phyloP scores from a whole-genome alignment of 345 rosid genomes.

The Eucalyptus curtisii region DNA sequence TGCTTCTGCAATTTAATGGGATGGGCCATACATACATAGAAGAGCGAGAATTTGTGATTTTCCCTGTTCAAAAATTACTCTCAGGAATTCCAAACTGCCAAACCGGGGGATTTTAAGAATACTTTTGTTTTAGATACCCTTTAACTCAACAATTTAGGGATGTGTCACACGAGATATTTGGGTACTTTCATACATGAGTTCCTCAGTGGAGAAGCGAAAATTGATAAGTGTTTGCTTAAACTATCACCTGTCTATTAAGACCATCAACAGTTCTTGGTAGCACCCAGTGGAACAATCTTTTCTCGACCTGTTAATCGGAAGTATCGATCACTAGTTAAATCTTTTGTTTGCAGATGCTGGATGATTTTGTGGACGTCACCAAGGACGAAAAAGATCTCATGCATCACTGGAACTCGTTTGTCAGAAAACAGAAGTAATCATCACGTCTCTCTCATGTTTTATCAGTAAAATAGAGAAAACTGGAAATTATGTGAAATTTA shows the following conservation, averaged over 20 bases:
- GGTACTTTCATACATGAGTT: neutral
- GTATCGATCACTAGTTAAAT: neutral
- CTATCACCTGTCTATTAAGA: neutral
- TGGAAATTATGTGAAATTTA: neutral
- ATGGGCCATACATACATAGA: neutral
- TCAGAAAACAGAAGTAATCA: constrained; percentile 60
- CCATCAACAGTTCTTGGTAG: neutral
- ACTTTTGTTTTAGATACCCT: neutral
- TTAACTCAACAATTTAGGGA: neutral
- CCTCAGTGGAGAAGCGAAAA: neutral
- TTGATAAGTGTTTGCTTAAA: neutral
- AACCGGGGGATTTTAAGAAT: neutral
- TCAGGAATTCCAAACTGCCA: neutral
- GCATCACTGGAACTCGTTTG: constrained; percentile 92
- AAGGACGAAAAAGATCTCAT: constrained; percentile 70
- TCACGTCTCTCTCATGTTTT: neutral
- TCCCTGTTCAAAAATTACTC: neutral
- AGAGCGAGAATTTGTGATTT: neutral
- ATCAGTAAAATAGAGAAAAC: neutral
- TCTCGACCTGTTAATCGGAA: neutral
- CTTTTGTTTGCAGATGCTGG: constrained; percentile 71
- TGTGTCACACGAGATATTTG: neutral
- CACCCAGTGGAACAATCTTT: neutral
- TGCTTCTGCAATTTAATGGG: neutral
- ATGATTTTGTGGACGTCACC: constrained; percentile 91